Evolutionary conservation across 108 stramenopile species (phyloP).

Genomic region (Cyclostephanos tholiformis): DNA sequence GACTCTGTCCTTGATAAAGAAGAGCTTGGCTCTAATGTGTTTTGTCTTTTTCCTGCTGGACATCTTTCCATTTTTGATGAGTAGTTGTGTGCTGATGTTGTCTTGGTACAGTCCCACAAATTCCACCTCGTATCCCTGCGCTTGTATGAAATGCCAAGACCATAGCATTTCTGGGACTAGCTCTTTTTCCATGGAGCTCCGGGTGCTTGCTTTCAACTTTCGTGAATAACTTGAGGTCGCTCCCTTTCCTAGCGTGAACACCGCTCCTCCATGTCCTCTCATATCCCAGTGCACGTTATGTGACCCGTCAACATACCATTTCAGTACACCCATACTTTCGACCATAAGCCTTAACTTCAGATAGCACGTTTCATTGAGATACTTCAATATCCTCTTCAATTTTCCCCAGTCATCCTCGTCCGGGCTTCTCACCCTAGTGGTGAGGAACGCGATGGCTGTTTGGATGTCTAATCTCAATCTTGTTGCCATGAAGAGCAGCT

Average conservation of each 20-base stretch:
- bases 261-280: neutral
- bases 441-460: conserved; percentile 10
- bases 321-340: neutral
- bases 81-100: too few relatives aligned
- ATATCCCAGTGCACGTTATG: neutral
- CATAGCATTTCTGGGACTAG: neutral
- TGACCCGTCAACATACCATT: conserved; percentile 12
- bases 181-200: neutral
- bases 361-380: conserved; percentile 5
- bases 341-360: conserved; percentile 7
- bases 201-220: conserved; percentile 7
- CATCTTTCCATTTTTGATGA: too few relatives aligned
- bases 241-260: too few relatives aligned
- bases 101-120: too few relatives aligned
- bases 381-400: conserved; percentile 6
- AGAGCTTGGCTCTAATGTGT: too few relatives aligned
- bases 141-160: neutral
- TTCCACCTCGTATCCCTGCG: too few relatives aligned
- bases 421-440: neutral
- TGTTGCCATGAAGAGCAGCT: too few relatives aligned
- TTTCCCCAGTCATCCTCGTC: too few relatives aligned
- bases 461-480: conserved; percentile 4
- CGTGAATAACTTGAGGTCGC: neutral
- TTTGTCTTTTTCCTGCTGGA: too few relatives aligned
- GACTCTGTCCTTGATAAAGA: too few relatives aligned